Conservation (phyloP, 2,329 filamentous ascomycete species). For the Aureobasidium sp. region DNA sequence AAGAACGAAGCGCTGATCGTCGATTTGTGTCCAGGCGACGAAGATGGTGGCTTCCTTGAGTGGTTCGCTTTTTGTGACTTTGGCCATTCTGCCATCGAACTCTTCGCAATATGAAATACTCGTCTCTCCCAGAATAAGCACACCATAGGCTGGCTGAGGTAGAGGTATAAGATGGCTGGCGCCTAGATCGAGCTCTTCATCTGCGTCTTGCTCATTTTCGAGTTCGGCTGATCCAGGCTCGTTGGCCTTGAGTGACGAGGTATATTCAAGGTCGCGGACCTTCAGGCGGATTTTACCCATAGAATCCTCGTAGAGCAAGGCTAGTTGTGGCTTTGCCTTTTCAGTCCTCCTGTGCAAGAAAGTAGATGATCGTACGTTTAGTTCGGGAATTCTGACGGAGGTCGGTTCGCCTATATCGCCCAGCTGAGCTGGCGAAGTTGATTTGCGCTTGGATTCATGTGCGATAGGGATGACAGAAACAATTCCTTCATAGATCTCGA, state of each 20-base stretch:
- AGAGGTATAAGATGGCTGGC: constrained; percentile 57
- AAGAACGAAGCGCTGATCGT: constrained; percentile 75
- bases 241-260: constrained; percentile 35
- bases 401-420: constrained; percentile 56
- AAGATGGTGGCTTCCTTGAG: constrained; percentile 75
- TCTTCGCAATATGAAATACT: constrained; percentile 81
- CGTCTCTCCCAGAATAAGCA: constrained; percentile 51
- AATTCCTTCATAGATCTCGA: constrained; percentile 63
- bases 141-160: constrained; percentile 47
- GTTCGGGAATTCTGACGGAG: constrained; percentile 57
- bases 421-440: constrained; percentile 41
- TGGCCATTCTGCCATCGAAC: constrained; percentile 32
- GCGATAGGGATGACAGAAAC: constrained; percentile 58
- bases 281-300: constrained; percentile 50
- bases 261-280: constrained; percentile 49
- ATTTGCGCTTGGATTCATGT: constrained; percentile 45
- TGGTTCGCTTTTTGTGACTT: constrained; percentile 47
- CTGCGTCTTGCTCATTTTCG: constrained; percentile 44
- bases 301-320: constrained; percentile 59
- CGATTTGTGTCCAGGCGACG: constrained; percentile 82
- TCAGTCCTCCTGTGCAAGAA: constrained; percentile 52
- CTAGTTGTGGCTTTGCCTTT: constrained; percentile 48
- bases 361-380: constrained; percentile 58
- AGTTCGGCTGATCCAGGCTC: constrained; percentile 48
- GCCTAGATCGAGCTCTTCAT: constrained; percentile 51